Evolutionary conservation across 2,329 filamentous ascomycete species (phyloP).

Genomic region (Neofusicoccum ribis): DNA sequence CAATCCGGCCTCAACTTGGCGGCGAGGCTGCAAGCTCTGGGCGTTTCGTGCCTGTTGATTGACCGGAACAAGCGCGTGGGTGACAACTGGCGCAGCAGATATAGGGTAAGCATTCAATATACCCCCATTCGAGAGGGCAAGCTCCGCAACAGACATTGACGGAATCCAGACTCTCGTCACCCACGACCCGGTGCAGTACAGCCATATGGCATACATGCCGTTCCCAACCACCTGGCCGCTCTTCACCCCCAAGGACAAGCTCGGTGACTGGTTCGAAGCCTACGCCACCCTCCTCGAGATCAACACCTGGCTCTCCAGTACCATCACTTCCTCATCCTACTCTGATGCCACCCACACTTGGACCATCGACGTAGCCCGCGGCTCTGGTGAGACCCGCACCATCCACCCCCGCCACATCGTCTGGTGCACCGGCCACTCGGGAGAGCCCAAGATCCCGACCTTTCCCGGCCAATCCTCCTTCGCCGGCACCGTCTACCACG

Average conservation of each 20-base stretch:
- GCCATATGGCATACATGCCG: constrained; percentile 57
- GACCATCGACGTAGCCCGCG: constrained; percentile 55
- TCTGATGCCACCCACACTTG: constrained; percentile 53
- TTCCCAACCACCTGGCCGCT: constrained; percentile 68
- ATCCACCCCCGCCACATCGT: constrained; percentile 65
- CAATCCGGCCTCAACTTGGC: constrained; percentile 34
- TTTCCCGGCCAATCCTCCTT: constrained; percentile 56
- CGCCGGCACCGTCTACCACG: constrained; percentile 61
- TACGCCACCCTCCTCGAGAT: constrained; percentile 67
- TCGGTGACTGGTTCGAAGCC: constrained; percentile 67
- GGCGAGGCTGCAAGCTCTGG: constrained; percentile 43
- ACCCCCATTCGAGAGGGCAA: not conserved
- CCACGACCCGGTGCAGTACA: constrained; percentile 64
- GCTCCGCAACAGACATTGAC: not conserved
- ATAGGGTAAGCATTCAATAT: constrained; percentile 27
- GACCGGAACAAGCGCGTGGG: constrained; percentile 49
- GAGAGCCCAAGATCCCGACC: constrained; percentile 57
- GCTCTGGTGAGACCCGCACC: constrained; percentile 47
- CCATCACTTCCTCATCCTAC: constrained; percentile 51
- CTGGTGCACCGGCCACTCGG: constrained; percentile 68
- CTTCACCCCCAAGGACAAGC: constrained; percentile 71
- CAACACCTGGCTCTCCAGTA: constrained; percentile 64
- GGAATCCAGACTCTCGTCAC: constrained; percentile 54
- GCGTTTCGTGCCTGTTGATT: constrained; percentile 44
- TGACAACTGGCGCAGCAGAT: constrained; percentile 54